Conservation (phyloP, 1,284 basidiomycete genomes). For the Pterulicium gracile region DNA sequence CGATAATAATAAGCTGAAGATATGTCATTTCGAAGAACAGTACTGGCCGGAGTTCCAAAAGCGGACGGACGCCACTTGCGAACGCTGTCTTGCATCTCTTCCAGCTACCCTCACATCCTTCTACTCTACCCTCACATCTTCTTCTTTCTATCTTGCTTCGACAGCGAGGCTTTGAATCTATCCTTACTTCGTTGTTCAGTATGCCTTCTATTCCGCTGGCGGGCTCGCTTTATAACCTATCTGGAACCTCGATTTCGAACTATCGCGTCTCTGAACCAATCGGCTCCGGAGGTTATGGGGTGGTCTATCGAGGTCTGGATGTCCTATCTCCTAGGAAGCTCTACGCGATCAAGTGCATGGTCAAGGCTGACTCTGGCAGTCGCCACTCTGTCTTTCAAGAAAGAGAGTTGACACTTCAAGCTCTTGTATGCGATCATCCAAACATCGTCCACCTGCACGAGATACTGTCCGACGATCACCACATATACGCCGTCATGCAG, state of each 20-base stretch:
- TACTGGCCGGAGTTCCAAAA: too few species aligned
- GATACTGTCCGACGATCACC: slow-evolving; percentile 36
- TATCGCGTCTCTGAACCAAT: slow-evolving; percentile 6
- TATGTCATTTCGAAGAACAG: too few species aligned
- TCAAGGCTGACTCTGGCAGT: slow-evolving; percentile 4
- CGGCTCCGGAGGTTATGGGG: slow-evolving; percentile 22
- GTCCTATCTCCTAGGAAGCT: slow-evolving; percentile 7
- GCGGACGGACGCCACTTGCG: neutral
- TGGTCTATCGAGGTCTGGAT: slow-evolving; percentile 22
- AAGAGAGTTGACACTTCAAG: slow-evolving; percentile 32
- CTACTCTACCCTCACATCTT: neutral
- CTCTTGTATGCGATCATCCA: slow-evolving; percentile 48
- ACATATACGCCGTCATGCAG: slow-evolving; percentile 30
- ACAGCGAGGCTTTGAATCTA: neutral
- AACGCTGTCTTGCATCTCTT: neutral
- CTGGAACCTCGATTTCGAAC: neutral
- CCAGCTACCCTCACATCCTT: neutral
- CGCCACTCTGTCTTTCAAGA: slow-evolving; percentile 6
- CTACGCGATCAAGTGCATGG: slow-evolving; percentile 13
- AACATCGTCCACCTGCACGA: slow-evolving; percentile 58
- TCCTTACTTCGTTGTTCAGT: neutral
- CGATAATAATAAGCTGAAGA: too few species aligned
- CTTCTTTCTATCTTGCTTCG: neutral
- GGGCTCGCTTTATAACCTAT: neutral
- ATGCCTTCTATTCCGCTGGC: neutral